These are phyloP conservation scores for Sporisorium exsertum DNA, from an alignment of 1,284 basidiomycete genomes.

Conservation along the genomic window DNA sequence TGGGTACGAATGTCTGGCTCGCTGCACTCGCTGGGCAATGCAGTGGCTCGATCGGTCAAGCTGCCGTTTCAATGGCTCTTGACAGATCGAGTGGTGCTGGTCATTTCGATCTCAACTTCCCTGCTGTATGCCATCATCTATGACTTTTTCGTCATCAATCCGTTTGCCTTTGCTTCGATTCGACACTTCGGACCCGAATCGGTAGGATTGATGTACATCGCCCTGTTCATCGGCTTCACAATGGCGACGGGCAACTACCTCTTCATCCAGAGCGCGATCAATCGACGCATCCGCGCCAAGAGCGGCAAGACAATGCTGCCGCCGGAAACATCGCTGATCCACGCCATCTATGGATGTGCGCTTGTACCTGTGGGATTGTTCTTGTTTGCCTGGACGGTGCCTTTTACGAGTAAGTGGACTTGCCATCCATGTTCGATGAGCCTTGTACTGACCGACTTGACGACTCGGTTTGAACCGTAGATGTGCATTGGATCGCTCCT, in stretches of 20 bases:
- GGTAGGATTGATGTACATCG: conserved; percentile 41
- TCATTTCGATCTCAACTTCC: conserved; percentile 44
- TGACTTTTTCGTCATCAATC: conserved; percentile 50
- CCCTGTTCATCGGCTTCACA: conserved; percentile 43
- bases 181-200: conserved; percentile 38
- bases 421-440: neutral
- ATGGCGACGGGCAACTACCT: conserved; percentile 27
- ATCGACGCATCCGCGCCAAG: conserved; percentile 26
- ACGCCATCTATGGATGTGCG: conserved; percentile 38
- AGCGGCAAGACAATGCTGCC: conserved; percentile 24
- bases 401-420: conserved; percentile 22
- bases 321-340: conserved; percentile 36
- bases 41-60: conserved; percentile 18
- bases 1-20: conserved; percentile 2
- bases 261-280: conserved; percentile 32
- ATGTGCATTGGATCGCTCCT: conserved; percentile 43
- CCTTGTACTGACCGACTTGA: neutral
- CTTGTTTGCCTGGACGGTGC: conserved; percentile 40
- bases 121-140: conserved; percentile 52
- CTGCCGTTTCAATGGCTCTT: conserved; percentile 39
- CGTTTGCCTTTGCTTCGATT: conserved; percentile 40
- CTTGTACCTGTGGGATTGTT: conserved; percentile 36
- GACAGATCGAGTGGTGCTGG: conserved; percentile 43
- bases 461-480: neutral
- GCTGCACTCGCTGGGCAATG: conserved; percentile 6